Evolutionary conservation across 768 basidiomycete genomes (phyloP).

Genomic region (Lactifluus subvellereus): DNA sequence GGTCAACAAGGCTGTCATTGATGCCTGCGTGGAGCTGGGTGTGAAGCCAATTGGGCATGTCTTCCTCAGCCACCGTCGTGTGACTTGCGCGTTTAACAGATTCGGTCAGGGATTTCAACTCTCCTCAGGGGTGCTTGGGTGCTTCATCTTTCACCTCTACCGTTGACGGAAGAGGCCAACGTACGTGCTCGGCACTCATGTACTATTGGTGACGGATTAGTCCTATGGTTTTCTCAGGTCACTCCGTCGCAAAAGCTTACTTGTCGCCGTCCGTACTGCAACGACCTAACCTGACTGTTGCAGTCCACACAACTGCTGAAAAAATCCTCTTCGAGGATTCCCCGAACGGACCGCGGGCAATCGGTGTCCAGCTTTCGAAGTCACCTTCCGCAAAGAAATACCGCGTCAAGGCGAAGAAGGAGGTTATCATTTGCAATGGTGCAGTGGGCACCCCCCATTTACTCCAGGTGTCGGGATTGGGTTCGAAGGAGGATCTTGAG

Average conservation of each 20-base stretch:
- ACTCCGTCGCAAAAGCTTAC: conserved; percentile 11
- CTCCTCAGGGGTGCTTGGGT: background rate
- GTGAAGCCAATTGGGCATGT: conserved; percentile 5
- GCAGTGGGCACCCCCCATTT: conserved; percentile 32
- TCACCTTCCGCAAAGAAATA: conserved; percentile 1
- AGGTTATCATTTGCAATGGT: conserved; percentile 24
- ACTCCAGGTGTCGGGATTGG: conserved; percentile 39
- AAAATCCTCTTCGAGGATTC: conserved; percentile 1
- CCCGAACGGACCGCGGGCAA: background rate
- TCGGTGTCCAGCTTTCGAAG: conserved; percentile 9
- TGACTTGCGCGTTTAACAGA: background rate
- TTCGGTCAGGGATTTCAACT: conserved; percentile 7
- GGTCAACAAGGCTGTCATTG: background rate
- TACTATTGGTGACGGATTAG: background rate
- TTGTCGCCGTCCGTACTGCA: conserved; percentile 28
- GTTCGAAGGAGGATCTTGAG: conserved; percentile 32
- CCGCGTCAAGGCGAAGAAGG: conserved; percentile 15
- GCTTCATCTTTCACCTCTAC: background rate
- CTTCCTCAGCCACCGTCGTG: background rate
- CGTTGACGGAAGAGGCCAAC: conserved; percentile 7
- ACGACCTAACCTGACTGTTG: conserved; percentile 13
- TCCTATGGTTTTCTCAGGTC: background rate
- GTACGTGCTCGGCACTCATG: background rate
- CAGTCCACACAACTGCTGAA: background rate
- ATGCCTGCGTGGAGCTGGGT: conserved; percentile 8